Evolutionary conservation across 805 yeast species (phyloP).

Genomic region (Teunomyces gatunensis): DNA sequence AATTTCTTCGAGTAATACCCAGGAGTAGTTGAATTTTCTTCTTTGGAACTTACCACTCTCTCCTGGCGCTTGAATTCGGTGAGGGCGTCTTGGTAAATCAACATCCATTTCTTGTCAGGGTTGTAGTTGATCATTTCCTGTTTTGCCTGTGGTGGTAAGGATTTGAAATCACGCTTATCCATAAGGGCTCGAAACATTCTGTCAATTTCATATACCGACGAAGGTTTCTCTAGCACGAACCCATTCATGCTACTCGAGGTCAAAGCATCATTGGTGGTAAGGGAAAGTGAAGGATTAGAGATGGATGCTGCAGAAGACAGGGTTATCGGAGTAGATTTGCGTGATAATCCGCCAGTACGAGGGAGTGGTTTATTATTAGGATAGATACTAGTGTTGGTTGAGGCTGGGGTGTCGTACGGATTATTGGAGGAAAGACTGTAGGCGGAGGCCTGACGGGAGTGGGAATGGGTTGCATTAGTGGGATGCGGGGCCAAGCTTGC

Average conservation of each 20-base stretch:
- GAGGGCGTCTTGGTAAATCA: constrained; percentile 80
- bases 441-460: constrained; percentile 39
- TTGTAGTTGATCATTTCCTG: constrained; percentile 73
- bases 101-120: constrained; percentile 84
- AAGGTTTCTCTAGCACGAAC: constrained; percentile 60
- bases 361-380: constrained; percentile 15
- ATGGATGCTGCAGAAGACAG: constrained; percentile 7
- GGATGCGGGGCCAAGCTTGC: constrained; percentile 23
- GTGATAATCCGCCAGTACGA: constrained; percentile 8
- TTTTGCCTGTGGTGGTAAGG: constrained; percentile 69
- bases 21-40: constrained; percentile 48
- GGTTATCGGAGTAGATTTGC: constrained; percentile 12
- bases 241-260: constrained; percentile 16
- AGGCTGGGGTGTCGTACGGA: constrained; percentile 28
- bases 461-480: constrained; percentile 34
- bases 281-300: constrained; percentile 25
- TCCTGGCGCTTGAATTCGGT: constrained; percentile 64
- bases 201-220: constrained; percentile 64
- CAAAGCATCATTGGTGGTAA: constrained; percentile 15
- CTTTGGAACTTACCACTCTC: constrained; percentile 18
- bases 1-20: constrained; percentile 74
- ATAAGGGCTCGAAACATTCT: constrained; percentile 73
- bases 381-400: constrained; percentile 6
- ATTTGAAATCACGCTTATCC: constrained; percentile 76
- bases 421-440: constrained; percentile 32